A percentile compares a stretch with the other conserved stretches of the same genome.
Evolutionary conservation across 352 stramenopile genomes (phyloP).

Genomic region (Phytophthora fragariae): DNA sequence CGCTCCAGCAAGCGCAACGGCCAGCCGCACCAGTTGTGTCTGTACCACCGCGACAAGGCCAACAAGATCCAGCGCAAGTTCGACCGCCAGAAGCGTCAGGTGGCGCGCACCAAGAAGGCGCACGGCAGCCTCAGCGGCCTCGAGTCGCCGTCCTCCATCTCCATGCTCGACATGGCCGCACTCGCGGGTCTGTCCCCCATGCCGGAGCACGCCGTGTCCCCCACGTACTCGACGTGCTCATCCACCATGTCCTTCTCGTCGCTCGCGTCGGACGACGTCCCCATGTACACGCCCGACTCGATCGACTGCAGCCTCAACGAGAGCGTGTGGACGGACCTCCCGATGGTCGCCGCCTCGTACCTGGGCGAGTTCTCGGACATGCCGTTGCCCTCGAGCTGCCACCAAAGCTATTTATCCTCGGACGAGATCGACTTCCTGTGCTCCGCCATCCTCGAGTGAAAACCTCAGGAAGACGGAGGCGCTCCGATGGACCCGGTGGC

Average conservation of each 20-base stretch:
- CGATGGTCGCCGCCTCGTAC: slow-evolving; percentile 32
- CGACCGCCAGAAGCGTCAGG: slow-evolving; percentile 88
- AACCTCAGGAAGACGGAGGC: background rate
- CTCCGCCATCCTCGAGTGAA: slow-evolving; percentile 81
- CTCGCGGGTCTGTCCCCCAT: slow-evolving; percentile 35
- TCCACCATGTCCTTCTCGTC: slow-evolving; percentile 36
- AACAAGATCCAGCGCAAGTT: slow-evolving; percentile 93
- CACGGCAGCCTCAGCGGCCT: slow-evolving; percentile 17
- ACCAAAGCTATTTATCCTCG: slow-evolving; percentile 68
- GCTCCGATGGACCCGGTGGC: slow-evolving; percentile 35
- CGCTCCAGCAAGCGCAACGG: slow-evolving; percentile 88
- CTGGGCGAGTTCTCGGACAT: slow-evolving; percentile 34
- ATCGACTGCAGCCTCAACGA: slow-evolving; percentile 62
- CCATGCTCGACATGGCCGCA: slow-evolving; percentile 45
- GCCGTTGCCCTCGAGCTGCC: slow-evolving; percentile 31
- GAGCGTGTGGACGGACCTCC: slow-evolving; percentile 67
- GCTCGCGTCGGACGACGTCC: slow-evolving; percentile 48
- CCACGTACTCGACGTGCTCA: slow-evolving; percentile 40
- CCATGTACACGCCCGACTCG: slow-evolving; percentile 73
- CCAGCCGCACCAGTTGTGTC: slow-evolving; percentile 86
- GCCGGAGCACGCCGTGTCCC: slow-evolving; percentile 26
- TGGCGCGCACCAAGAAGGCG: slow-evolving; percentile 64
- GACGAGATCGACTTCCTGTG: slow-evolving; percentile 90
- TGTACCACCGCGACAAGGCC: slow-evolving; percentile 90
- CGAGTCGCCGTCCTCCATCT: slow-evolving; percentile 35